Conservation (phyloP, 2,329 filamentous ascomycete species). For the Pseudogymnoascus sp. region DNA sequence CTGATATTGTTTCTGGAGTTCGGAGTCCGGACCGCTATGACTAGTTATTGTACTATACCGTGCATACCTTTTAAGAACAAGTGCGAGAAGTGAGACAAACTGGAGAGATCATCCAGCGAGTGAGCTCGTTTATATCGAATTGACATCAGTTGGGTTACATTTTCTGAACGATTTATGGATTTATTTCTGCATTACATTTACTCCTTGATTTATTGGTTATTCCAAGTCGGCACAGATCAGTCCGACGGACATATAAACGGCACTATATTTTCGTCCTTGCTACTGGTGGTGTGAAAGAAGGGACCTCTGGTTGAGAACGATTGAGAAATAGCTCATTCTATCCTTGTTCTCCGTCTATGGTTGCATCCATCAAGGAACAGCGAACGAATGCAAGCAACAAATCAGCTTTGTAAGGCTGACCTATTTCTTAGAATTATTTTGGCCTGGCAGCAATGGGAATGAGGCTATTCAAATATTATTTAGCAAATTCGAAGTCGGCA, state of each 20-base stretch:
- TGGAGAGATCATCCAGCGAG: neutral
- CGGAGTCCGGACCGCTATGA: neutral
- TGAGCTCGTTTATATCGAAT: neutral
- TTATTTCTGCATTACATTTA: too few relatives aligned
- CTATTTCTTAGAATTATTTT: neutral
- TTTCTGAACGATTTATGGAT: too few relatives aligned
- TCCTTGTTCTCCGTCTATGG: neutral
- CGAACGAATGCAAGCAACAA: neutral
- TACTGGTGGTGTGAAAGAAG: neutral
- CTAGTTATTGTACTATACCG: neutral
- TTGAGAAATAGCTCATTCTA: neutral
- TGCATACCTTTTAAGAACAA: neutral
- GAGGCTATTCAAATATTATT: neutral
- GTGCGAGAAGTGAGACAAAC: neutral
- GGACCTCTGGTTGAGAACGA: neutral
- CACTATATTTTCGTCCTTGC: neutral
- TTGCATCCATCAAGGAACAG: neutral
- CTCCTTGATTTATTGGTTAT: neutral
- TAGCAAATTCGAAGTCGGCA: neutral
- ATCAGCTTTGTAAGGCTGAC: constrained; percentile 2
- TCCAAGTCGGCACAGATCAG: neutral
- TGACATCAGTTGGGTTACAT: neutral
- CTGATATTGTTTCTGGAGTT: neutral
- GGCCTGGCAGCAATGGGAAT: neutral
- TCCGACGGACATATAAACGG: neutral